Evolutionary conservation across 2,329 filamentous ascomycete genomes (phyloP), one percentile per base, ranked within the genome.

Genomic region (Penicillium sumatraense): DNA sequence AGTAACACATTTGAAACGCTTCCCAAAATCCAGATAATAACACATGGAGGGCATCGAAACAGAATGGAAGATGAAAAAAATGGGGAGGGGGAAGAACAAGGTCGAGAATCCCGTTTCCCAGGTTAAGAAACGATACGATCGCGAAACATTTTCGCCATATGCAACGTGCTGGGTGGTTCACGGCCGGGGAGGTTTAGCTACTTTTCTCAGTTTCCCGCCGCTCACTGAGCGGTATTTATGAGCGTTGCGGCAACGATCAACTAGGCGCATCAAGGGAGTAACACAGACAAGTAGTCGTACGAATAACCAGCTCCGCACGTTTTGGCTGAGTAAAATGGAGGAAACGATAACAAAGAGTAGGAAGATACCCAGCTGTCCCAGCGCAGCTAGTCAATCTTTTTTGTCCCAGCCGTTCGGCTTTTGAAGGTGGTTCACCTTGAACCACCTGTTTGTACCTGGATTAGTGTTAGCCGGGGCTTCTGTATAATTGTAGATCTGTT

Each of bases 391-490:
- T 75, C 70, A 76, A 64, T 82, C 78, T 77, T 93, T 83, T 64
- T 86, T 84, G 72, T 96, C 88, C 77, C 89, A 96, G 60, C 93
- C 95, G 64, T 87, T 85, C 13, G 95, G 95, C 80, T 95, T 96
- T 58, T 87, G 77, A 74, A 93, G 77, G 53, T 86, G 84, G 75
- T 93, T 96, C 67, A 92, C 75, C 42, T 97, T 90, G 72, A 89
- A 98, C 80, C 84, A 99, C 66, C 89, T 86, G 29, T 89, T 85
- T 49, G 93, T 97, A 80, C 90, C 90, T 93, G 59, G 16, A 9
- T 1, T 16, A 63, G 57, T 21, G 21, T 56, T 38, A 50, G 54
- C 41, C 31, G 33, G 14, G 11, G 21, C 38, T 5, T 41, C 10
- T 3, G 42, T 38, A 31, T 5, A 18, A 5, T 35, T 16, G 3